Evolutionary conservation across 345 rosid genomes (phyloP).

Genomic region (Acer saccharum): DNA sequence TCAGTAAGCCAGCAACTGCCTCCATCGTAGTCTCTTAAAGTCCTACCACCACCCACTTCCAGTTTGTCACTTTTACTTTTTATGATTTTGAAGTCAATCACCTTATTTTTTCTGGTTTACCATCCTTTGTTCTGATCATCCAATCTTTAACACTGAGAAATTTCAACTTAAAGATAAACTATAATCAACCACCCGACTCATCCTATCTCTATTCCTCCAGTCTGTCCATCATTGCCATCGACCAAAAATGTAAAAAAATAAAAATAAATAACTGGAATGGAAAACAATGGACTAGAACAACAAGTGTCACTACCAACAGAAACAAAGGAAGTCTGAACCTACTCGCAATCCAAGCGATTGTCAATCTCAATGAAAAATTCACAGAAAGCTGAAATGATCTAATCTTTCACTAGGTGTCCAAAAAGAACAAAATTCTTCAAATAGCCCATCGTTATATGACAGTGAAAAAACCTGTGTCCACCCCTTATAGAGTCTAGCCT

Average conservation of each 20-base stretch:
- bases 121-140: not conserved
- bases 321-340: not conserved
- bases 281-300: not conserved
- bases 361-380: not conserved
- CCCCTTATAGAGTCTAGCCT: not conserved
- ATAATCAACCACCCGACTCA: not conserved
- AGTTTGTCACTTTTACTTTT: not conserved
- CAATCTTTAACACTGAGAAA: not conserved
- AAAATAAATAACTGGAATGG: not conserved
- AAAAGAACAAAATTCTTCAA: not conserved
- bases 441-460: not conserved
- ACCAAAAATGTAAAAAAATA: not conserved
- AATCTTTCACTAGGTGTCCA: not conserved
- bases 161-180: not conserved
- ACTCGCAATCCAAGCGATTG: not conserved
- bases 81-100: not conserved
- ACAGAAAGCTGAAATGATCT: not conserved
- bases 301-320: not conserved
- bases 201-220: not conserved
- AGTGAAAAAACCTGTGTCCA: not conserved
- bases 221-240: not conserved
- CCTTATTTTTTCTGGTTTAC: not conserved
- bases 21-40: not conserved
- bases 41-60: not conserved
- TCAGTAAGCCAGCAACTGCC: conserved; percentile 5